Base-by-base conservation (phyloP, 768 basidiomycete species). In the Russula earlei region DNA sequence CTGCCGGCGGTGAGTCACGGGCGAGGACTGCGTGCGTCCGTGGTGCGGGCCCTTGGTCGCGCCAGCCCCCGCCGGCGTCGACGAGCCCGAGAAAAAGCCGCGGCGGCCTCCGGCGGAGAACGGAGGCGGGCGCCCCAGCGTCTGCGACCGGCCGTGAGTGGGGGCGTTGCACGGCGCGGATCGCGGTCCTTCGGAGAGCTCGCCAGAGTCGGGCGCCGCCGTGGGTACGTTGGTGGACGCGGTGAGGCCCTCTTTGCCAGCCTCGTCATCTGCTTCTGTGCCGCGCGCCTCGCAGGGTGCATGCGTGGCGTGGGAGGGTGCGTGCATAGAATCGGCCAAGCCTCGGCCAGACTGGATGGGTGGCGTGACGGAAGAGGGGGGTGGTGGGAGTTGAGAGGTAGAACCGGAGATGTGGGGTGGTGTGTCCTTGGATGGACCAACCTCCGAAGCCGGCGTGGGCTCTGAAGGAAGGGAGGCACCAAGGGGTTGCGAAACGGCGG, bases 1-100 rank as follows among this genome's bases (percentile, higher is more conserved):
- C 59, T 81, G 78, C 17, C 80, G 77, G 22, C 65, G 51, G 47
- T 76, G 70, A 37, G 65, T 67, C 38, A 63, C 63, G 2, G 84
- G 82, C 8, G 84, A 76, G 0, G 87, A 87, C 60, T 84, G 84
- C 41, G 81, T 84, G 38, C 85, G 80, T 6, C 74, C 65, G 63
- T 83, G 80, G 51, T 78, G 70, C 12, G 20, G 14, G 5, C 45
- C 56, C 20, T 52, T 56, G 4, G 36, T 14, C 0, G 65, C 65
- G 24, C 67, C 67, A 60, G 67, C 62, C 42, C 68, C 65, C 55
- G 66, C 68, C 44, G 76, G 73, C 2, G 78, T 75, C 49, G 76
- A 69, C 44, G 72, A 67, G 47, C 78, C 74, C 45, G 56, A 52
- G 22, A 34, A 41, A 65, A 61, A 66, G 52, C 45, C 62, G 61